A percentile compares a stretch with the other conserved stretches of the same genome.
Evolutionary conservation across 257 asterid species (phyloP).

Genomic region (Nicotiana otophora): DNA sequence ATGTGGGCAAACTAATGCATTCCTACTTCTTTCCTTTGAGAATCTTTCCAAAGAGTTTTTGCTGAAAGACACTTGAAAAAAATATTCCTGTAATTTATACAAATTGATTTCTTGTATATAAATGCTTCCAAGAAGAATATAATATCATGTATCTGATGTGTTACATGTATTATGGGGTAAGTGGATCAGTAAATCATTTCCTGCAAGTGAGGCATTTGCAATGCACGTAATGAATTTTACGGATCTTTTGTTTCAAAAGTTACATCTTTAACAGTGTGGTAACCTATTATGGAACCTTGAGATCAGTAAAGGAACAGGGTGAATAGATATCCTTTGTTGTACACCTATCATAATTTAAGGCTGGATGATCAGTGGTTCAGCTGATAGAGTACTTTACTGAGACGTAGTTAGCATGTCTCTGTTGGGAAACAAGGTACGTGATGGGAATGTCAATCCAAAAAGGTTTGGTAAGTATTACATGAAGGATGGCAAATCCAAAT

Average conservation of each 20-base stretch:
- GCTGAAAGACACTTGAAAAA: background rate
- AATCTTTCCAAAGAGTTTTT: background rate
- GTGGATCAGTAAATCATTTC: background rate
- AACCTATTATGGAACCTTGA: too few species aligned
- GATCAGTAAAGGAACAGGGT: too few species aligned
- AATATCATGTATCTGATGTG: background rate
- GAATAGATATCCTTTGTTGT: too few species aligned
- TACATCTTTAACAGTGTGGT: background rate
- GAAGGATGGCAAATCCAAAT: too few species aligned
- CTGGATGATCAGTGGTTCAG: background rate
- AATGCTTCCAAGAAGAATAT: background rate
- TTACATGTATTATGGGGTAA: background rate
- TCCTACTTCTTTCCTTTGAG: background rate
- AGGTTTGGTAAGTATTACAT: too few species aligned
- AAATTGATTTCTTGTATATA: background rate
- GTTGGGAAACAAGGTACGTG: too few species aligned
- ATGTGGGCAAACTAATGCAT: background rate
- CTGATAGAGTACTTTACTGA: background rate
- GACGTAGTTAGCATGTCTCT: background rate
- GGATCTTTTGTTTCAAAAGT: background rate
- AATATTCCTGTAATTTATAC: background rate
- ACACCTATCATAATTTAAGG: background rate
- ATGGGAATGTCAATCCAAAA: too few species aligned
- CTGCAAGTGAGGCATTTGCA: background rate
- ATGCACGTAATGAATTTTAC: background rate